A percentile compares a stretch with the other conserved stretches of the same genome.
Evolutionary conservation across 176 grass and related monocot species (phyloP).

Genomic region (Phragmites australis): DNA sequence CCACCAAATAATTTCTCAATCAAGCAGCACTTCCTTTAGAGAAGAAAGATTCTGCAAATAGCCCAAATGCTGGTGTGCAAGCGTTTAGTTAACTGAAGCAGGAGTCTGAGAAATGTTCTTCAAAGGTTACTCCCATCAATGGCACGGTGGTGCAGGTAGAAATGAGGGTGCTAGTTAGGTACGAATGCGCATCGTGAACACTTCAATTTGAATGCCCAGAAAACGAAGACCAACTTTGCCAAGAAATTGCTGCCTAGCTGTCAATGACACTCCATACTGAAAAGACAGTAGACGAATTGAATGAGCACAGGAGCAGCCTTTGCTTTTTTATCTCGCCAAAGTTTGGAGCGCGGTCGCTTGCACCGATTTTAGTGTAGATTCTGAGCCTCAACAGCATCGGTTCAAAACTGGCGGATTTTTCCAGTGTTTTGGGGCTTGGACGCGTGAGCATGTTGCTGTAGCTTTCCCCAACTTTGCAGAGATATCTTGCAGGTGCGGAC

Average conservation of each 20-base stretch:
- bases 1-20: constrained; percentile 22
- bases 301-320: constrained; percentile 16
- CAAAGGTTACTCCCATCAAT: not conserved
- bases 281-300: constrained; percentile 11
- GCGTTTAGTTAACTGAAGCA: not conserved
- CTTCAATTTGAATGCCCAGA: not conserved
- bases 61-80: not conserved
- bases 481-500: not conserved
- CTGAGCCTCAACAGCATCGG: not conserved
- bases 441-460: not conserved
- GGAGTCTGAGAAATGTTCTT: not conserved
- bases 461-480: constrained; percentile 28
- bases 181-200: not conserved
- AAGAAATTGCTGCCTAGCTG: constrained; percentile 7
- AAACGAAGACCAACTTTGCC: not conserved
- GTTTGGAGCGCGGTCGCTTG: not conserved
- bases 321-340: constrained; percentile 25
- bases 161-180: too few species aligned
- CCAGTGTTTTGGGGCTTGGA: not conserved
- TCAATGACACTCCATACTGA: constrained; percentile 24
- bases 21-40: not conserved
- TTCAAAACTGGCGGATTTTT: constrained; percentile 13
- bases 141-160: not conserved
- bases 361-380: constrained; percentile 14
- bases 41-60: not conserved